Base-by-base conservation (phyloP, 208 protist species). In the Trypanosoma vivax region DNA sequence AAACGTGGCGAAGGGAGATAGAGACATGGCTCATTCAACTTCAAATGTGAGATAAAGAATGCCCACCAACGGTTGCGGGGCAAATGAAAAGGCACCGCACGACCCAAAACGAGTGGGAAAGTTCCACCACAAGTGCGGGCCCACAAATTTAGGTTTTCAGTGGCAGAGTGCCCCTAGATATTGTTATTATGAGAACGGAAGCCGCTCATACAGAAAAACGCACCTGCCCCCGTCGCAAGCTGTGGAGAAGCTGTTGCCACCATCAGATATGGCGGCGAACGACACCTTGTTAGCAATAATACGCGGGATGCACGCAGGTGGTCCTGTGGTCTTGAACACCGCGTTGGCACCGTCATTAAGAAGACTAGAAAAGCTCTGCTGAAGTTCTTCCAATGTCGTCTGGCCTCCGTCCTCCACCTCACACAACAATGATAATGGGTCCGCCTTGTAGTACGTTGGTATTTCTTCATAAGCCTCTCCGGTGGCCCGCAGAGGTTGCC, bases 281-380 rank as follows among this genome's bases (percentile, higher is more conserved):
- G 83, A 58, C 16, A 90, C 82, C 57, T 84, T 90, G 53, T 90
- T 88, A 1, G 69, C 83, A 39, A 90, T 72, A n/a, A n/a, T n/a
- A n/a, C n/a, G n/a, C n/a, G n/a, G 24, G 74, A 73, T 65, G 85
- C 79, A 16, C 82, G 86, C 5, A 88, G n/a, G 5, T 73, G 50
- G 13, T 37, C 37, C 23, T 70, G 64, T 34, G 58, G 21, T 56
- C 53, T 10, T 55, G 37, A 19, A 19, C 43, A 59, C 52, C 33
- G 11, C 24, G 31, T 11, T n/a, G 42, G 40, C 0, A 23, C 21
- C 5, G 30, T 30, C 14, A 7, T 41, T 76, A 73, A 91, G n/a
- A 35, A 64, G 65, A 2, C 57, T 50, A 9, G 50, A 66, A n/a
- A 88, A 53, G 13, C 65, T 73, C 18, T 31, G 52, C 46, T 76